Evolutionary conservation across 2,329 filamentous ascomycete species (phyloP), one percentile per base, ranked within the genome.

Genomic region (Acrodontium crateriforme): DNA sequence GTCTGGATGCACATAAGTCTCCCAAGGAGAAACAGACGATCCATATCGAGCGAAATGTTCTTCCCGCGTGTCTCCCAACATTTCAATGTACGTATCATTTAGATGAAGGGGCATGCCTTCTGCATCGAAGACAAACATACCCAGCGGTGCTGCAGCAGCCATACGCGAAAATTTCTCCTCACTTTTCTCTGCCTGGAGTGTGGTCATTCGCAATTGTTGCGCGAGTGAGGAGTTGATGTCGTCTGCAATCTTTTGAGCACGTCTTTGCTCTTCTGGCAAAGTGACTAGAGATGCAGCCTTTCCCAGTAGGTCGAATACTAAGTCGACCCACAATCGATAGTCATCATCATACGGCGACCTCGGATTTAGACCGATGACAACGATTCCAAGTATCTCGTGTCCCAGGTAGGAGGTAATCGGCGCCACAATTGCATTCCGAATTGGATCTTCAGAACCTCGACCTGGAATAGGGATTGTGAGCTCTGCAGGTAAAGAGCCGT

Each of bases 111-210:
- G 52, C 6, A 37, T 39, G 2, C 58, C 56, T 11, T 44, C 29
- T 4, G 45, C 31, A 11, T 48, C 45, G 18, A 55, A 44, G 19
- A 45, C 29, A 27, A 42, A 60, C 28, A 62, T 61, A 2, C 50
- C 57, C 3, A 58, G 46, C 3, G 56, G 54, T 5, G 53, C 44
- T 5, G 50, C 40, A 21, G 53, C 49, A 3, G 56, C 55, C 37
- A 60, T 54, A 4, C 53, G 41, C 11, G 52, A 46, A 24, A 61
- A 59, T 13, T 49, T 45, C 3, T 52, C 45, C 24, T 59, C 56
- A 6, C 45, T 52, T 7, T 49, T 36, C 31, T 49, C 48, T 2
- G 45, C 45, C 24, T 50, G 39, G 9, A 50, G 29, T 3, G 44
- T 47, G 6, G 41, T 45, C 8, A 47, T 26, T 7, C 42, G 41